Conservation (phyloP, 2,329 filamentous ascomycete genomes). For the Epichloe uncinata region DNA sequence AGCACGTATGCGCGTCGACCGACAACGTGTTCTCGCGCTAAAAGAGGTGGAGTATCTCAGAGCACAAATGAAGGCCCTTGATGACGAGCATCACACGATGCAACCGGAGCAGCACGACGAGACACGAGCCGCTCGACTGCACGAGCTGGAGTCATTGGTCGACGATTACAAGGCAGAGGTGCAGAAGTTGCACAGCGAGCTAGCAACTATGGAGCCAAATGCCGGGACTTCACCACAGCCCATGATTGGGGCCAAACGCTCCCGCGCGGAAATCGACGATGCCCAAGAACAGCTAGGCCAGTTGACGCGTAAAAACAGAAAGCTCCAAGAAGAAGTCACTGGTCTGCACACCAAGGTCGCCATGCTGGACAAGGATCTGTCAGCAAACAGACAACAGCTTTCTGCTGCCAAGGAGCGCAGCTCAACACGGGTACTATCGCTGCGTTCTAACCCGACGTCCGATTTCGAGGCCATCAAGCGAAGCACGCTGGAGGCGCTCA, state of each 20-base stretch:
- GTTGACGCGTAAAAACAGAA: slow-evolving; percentile 75
- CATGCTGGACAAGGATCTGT: slow-evolving; percentile 62
- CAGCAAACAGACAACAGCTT: slow-evolving; percentile 61
- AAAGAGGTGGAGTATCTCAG: slow-evolving; percentile 93
- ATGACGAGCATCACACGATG: slow-evolving; percentile 79
- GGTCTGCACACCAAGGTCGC: slow-evolving; percentile 56
- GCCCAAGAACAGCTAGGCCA: slow-evolving; percentile 64
- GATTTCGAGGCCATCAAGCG: slow-evolving; percentile 76
- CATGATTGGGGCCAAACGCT: slow-evolving; percentile 47
- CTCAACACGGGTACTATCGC: slow-evolving; percentile 68
- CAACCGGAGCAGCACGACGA: slow-evolving; percentile 68
- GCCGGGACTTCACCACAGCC: slow-evolving; percentile 20
- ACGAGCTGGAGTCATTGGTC: slow-evolving; percentile 72
- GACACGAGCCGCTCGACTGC: slow-evolving; percentile 58
- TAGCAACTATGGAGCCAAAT: slow-evolving; percentile 49
- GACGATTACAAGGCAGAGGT: slow-evolving; percentile 78
- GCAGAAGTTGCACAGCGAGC: slow-evolving; percentile 56
- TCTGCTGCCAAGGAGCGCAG: slow-evolving; percentile 50
- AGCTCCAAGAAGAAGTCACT: slow-evolving; percentile 65
- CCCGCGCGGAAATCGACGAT: slow-evolving; percentile 46
- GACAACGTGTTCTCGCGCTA: slow-evolving; percentile 70
- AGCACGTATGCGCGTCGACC: slow-evolving; percentile 61
- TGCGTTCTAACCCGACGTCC: slow-evolving; percentile 86
- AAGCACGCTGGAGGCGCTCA: slow-evolving; percentile 61
- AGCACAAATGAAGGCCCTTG: slow-evolving; percentile 78